Percentiles rank a stretch among this genome's conserved stretches.
Evolutionary conservation across 805 yeast species (phyloP).

Genomic region (Maudiozyma turicensis): DNA sequence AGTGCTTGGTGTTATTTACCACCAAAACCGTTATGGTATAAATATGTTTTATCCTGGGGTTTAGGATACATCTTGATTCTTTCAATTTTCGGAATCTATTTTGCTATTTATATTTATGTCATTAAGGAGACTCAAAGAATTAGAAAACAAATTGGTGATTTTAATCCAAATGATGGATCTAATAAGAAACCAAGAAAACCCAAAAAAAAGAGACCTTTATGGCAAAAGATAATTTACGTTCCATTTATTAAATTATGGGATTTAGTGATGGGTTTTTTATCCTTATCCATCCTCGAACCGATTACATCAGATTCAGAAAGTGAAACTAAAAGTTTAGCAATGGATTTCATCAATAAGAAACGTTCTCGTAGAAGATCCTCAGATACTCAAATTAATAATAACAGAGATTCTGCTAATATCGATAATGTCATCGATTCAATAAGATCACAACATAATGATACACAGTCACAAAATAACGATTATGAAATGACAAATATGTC

Average conservation of each 20-base stretch:
- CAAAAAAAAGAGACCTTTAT: not conserved
- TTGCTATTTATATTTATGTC: constrained; percentile 65
- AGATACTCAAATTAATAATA: not conserved
- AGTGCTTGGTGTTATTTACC: constrained; percentile 78
- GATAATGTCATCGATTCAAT: not conserved
- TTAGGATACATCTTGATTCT: constrained; percentile 64
- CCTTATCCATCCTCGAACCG: constrained; percentile 16
- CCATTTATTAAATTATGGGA: not conserved
- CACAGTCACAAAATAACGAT: not conserved
- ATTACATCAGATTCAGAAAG: constrained; percentile 2
- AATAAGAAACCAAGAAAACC: not conserved
- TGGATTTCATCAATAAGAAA: not conserved
- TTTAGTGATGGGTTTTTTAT: constrained; percentile 12
- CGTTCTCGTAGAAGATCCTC: not conserved
- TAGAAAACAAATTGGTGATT: constrained; percentile 30
- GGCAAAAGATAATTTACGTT: not conserved
- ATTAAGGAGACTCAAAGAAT: constrained; percentile 48
- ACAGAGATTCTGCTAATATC: not conserved
- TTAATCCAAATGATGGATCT: constrained; percentile 3
- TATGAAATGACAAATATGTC: not conserved
- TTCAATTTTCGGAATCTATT: constrained; percentile 53
- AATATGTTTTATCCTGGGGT: constrained; percentile 68
- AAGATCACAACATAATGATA: not conserved
- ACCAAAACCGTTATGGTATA: constrained; percentile 59
- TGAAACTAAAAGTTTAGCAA: not conserved